Percentiles rank a stretch among this genome's conserved stretches.
Conservation (phyloP, 2,329 filamentous ascomycete species). For the Stylonectria norvegica region DNA sequence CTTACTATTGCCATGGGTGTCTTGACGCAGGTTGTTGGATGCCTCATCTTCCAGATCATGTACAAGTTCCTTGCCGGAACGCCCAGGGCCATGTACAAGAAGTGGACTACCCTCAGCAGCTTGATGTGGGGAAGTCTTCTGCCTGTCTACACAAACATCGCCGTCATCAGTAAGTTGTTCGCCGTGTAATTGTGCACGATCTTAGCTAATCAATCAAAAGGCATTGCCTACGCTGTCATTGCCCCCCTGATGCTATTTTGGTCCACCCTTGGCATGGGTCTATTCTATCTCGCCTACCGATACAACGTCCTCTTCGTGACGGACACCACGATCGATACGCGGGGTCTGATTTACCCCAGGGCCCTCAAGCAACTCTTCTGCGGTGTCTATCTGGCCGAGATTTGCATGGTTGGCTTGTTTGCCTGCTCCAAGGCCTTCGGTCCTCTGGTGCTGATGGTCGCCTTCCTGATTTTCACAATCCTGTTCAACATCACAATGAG, state of each 20-base stretch:
- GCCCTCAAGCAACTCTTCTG: slow-evolving; percentile 83
- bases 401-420: slow-evolving; percentile 80
- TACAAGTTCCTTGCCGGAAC: slow-evolving; percentile 71
- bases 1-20: slow-evolving; percentile 71
- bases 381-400: slow-evolving; percentile 75
- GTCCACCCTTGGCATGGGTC: slow-evolving; percentile 68
- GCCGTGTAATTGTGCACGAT: neutral
- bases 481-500: slow-evolving; percentile 74
- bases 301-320: slow-evolving; percentile 85
- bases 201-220: slow-evolving; percentile 30
- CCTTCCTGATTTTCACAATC: slow-evolving; percentile 71
- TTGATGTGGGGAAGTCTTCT: slow-evolving; percentile 76
- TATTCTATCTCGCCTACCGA: slow-evolving; percentile 81
- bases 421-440: slow-evolving; percentile 63
- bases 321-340: slow-evolving; percentile 77
- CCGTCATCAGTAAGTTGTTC: slow-evolving; percentile 57
- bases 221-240: slow-evolving; percentile 78
- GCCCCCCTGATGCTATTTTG: slow-evolving; percentile 80
- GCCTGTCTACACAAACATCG: slow-evolving; percentile 71
- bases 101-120: slow-evolving; percentile 65
- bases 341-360: slow-evolving; percentile 82
- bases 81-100: slow-evolving; percentile 72
- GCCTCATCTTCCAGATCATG: slow-evolving; percentile 65
- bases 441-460: slow-evolving; percentile 70
- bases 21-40: slow-evolving; percentile 63